Evolutionary conservation across 1,139 yeast species (phyloP).

Genomic region (Suhomyces wounanorum): DNA sequence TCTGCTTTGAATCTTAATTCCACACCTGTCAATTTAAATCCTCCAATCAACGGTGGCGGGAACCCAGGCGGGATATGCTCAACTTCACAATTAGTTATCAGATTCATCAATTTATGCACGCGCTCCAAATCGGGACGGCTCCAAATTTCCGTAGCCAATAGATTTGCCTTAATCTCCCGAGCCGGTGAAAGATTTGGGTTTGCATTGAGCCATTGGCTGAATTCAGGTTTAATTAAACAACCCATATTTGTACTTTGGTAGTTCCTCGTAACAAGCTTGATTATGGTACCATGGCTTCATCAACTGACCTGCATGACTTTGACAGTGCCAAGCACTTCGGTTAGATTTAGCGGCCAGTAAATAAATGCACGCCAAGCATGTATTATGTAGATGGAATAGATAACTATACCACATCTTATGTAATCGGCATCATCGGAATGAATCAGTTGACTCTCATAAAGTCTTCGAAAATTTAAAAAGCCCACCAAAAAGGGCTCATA

Average conservation of each 20-base stretch:
- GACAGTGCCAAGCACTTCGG: slow-evolving; percentile 1
- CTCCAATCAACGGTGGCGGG: background rate
- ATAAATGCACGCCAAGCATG: background rate
- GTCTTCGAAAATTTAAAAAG: too few species aligned
- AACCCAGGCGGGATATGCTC: background rate
- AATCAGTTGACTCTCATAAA: too few species aligned
- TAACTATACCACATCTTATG: background rate
- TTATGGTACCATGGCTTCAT: background rate
- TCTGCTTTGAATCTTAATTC: background rate
- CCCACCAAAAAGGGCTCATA: too few species aligned
- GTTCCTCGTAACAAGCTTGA: background rate
- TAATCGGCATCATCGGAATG: background rate
- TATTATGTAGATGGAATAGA: background rate
- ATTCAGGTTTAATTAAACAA: background rate
- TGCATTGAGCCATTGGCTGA: background rate
- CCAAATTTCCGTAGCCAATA: background rate
- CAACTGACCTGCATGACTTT: background rate
- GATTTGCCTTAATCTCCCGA: background rate
- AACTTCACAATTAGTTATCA: background rate
- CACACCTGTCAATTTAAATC: background rate
- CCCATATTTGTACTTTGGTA: background rate
- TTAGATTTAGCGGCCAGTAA: background rate
- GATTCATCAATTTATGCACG: background rate
- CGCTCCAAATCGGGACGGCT: slow-evolving; percentile 1
- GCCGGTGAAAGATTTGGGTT: background rate